Conservation (phyloP, 768 basidiomycete genomes). For the Paxillus involutus region DNA sequence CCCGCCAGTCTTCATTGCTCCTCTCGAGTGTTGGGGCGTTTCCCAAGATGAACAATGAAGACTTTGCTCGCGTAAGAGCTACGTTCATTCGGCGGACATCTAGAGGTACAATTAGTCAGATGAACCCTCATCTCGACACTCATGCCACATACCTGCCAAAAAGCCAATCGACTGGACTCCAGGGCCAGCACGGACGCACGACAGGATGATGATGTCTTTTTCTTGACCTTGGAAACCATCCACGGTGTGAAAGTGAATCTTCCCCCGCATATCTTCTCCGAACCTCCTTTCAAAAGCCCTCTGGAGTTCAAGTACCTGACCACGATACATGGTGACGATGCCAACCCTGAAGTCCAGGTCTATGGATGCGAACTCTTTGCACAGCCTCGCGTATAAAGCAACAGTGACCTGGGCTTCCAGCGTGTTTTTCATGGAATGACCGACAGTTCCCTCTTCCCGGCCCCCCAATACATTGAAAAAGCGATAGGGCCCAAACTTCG, state of each 20-base stretch:
- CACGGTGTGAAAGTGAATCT: constrained; percentile 93
- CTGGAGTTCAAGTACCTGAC: constrained; percentile 77
- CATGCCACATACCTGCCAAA: constrained; percentile 58
- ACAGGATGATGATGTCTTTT: constrained; percentile 96
- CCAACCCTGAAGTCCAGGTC: constrained; percentile 59
- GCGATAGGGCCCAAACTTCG: constrained; percentile 80
- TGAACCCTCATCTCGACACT: neutral
- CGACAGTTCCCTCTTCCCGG: constrained; percentile 50
- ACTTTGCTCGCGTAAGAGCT: constrained; percentile 94
- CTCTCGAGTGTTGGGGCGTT: constrained; percentile 87
- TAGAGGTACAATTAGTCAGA: constrained; percentile 20
- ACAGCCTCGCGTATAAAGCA: constrained; percentile 71
- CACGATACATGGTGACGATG: constrained; percentile 93
- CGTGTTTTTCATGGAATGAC: constrained; percentile 75
- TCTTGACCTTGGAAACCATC: constrained; percentile 99
- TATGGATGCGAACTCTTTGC: constrained; percentile 57
- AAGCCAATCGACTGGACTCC: constrained; percentile 85
- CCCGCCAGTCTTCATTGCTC: constrained; percentile 77
- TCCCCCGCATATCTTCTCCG: constrained; percentile 64
- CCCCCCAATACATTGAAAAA: constrained; percentile 83
- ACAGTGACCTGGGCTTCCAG: constrained; percentile 75
- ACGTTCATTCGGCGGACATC: constrained; percentile 95
- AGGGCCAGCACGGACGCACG: constrained; percentile 92
- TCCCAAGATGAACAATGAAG: constrained; percentile 92
- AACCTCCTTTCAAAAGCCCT: constrained; percentile 69